Base-by-base conservation (phyloP, 768 basidiomycete genomes). In the Kwoniella sp. region DNA sequence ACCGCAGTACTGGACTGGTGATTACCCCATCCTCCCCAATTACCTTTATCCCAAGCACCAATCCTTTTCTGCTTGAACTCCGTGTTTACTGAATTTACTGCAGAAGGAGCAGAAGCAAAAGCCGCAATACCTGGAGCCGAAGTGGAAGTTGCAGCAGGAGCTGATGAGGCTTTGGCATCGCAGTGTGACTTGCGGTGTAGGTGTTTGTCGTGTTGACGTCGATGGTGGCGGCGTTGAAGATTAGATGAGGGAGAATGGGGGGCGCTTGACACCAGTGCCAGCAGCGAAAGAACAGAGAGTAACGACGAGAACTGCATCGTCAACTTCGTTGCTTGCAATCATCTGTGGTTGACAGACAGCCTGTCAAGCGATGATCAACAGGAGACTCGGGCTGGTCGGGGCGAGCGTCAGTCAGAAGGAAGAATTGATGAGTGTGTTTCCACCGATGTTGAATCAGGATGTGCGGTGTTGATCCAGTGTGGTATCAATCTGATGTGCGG, bases 41-140 rank as follows among this genome's bases (percentile, higher is more conserved):
- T 50, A 27, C 51, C 46, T 40, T 47, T 49, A 27, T 47, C 49
- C 40, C 52, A 62, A 1, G 26, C 52, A 29, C 25, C 60, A 15
- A 29, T 25, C 1, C 49, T 29, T 7, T 44, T 44, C 40, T 44
- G 40, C 40, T 44, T 6, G 40, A 44, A 44, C 40, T 44, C 40
- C 10, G 40, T 44, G 33, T 33, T 33, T 13, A 33, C 7, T 6
- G 33, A 33, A 6, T 33, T 6, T 13, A 6, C 33, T 33, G 33
- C 6, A 33, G 33, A 33, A 44, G 40, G 40, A 44, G 40, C 40
- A 6, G 40, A 9, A 15, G 40, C 40, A 19, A 44, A 10, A 10
- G 40, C 40, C 3, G 10, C 40, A 10, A 44, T 15, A 10, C 40
- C 17, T 44, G 40, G 4, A 44, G 40, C 40, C 3, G 40, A 44